Evolutionary conservation across 305 asterid species (phyloP).

Genomic region (Lippia alba): DNA sequence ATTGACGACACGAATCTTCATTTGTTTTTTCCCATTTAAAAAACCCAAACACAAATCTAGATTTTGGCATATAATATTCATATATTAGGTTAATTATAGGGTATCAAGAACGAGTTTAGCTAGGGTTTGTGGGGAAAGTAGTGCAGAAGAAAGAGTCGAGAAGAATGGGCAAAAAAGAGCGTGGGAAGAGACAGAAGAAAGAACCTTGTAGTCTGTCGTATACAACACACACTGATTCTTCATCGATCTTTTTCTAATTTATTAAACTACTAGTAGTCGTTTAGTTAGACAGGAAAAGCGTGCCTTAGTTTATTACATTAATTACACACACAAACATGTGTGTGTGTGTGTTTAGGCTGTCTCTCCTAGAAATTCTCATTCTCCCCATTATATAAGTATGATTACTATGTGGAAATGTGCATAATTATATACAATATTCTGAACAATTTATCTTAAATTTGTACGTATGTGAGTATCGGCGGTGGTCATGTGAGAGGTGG

Average conservation of each 20-base stretch:
- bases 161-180: constrained; percentile 60
- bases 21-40: too few species aligned
- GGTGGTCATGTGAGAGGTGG: constrained; percentile 80
- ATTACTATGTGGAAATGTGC: constrained; percentile 24
- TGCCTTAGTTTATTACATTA: constrained; percentile 37
- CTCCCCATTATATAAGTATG: constrained; percentile 46
- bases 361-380: constrained; percentile 67
- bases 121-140: constrained; percentile 40
- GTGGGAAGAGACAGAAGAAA: constrained; percentile 57
- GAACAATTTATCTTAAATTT: not conserved
- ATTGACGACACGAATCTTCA: not conserved
- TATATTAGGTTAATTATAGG: not conserved
- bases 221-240: constrained; percentile 45
- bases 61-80: not conserved
- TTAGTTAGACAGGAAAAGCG: constrained; percentile 40
- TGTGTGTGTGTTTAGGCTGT: constrained; percentile 60
- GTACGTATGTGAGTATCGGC: constrained; percentile 31
- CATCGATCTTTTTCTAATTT: constrained; percentile 39
- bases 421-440: not conserved
- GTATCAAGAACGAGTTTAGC: constrained; percentile 19
- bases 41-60: not conserved
- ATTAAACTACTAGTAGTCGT: constrained; percentile 28
- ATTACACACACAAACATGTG: constrained; percentile 22
- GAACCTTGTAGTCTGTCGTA: constrained; percentile 52
- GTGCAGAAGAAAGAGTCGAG: constrained; percentile 30